These are phyloP conservation scores for Colletotrichum orchidophilum DNA, from an alignment of 2,329 filamentous ascomycete genomes.

Conservation along the genomic window DNA sequence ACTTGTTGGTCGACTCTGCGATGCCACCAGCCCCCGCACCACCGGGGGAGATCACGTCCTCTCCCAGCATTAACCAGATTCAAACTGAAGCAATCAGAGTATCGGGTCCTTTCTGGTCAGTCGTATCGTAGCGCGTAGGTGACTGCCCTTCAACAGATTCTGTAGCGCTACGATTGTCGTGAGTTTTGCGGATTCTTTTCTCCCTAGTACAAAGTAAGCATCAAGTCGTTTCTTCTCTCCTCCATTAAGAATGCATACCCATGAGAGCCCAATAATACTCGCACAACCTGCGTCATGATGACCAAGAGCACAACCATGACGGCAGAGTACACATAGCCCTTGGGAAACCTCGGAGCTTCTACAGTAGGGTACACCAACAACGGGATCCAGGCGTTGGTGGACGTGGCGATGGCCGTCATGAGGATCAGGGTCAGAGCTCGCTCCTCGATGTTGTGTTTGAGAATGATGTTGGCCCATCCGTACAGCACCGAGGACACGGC, in stretches of 20 bases:
- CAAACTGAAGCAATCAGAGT: neutral
- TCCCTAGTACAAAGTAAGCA: neutral
- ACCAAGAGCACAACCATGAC: constrained; percentile 45
- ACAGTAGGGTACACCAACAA: constrained; percentile 59
- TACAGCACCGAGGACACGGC: constrained; percentile 65
- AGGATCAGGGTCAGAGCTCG: constrained; percentile 59
- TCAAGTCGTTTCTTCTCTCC: neutral
- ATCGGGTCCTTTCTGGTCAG: neutral
- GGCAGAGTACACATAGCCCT: constrained; percentile 51
- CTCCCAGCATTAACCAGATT: no score
- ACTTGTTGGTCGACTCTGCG: no score
- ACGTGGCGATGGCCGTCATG: constrained; percentile 63
- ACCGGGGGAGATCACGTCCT: no score
- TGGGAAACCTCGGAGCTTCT: constrained; percentile 52
- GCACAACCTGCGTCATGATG: constrained; percentile 38
- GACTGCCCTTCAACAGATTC: neutral
- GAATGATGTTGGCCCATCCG: constrained; percentile 63
- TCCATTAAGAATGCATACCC: neutral
- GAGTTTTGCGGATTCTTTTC: neutral
- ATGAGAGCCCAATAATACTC: constrained; percentile 29
- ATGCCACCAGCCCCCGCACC: no score
- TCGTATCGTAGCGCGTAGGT: neutral
- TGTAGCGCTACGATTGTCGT: neutral
- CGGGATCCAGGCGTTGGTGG: constrained; percentile 65
- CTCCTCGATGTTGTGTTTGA: constrained; percentile 56